Conservation (phyloP, 1,139 yeast genomes). For the Suhomyces kunorum region DNA sequence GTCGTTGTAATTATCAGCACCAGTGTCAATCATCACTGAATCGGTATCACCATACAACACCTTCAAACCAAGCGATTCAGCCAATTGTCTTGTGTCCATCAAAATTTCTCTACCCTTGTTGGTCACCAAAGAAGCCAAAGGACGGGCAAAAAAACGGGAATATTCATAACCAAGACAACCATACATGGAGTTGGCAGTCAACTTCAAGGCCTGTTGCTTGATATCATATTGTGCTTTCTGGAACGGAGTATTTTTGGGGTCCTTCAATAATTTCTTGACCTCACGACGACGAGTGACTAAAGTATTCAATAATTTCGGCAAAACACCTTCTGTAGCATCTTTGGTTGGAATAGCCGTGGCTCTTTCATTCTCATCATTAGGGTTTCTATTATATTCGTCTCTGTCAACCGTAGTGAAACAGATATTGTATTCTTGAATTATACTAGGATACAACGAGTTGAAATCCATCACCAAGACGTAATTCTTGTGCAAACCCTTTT, state of each 20-base stretch:
- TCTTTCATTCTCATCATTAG: constrained; percentile 62
- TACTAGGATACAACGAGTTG: constrained; percentile 95
- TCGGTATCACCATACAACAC: constrained; percentile 99
- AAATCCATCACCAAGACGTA: constrained; percentile 95
- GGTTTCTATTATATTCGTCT: constrained; percentile 46
- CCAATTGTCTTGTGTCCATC: constrained; percentile 89
- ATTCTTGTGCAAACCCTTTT: constrained; percentile 88
- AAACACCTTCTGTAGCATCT: constrained; percentile 69
- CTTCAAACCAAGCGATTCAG: constrained; percentile 76
- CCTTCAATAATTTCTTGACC: constrained; percentile 83
- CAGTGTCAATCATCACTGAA: constrained; percentile 98
- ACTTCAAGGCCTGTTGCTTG: constrained; percentile 91
- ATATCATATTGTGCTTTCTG: constrained; percentile 86
- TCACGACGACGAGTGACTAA: constrained; percentile 91
- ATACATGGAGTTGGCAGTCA: constrained; percentile 98
- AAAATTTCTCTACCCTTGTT: constrained; percentile 94
- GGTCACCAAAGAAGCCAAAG: constrained; percentile 93
- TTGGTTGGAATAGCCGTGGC: constrained; percentile 73
- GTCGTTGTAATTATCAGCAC: constrained; percentile 64
- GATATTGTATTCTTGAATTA: constrained; percentile 94
- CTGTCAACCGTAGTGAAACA: constrained; percentile 95
- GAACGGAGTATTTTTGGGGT: constrained; percentile 60
- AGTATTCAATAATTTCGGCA: constrained; percentile 80
- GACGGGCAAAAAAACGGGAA: constrained; percentile 94
- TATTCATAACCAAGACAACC: constrained; percentile 95